Conservation (phyloP, 176 grass and related monocot genomes). For the Hyparrhenia diplandra region DNA sequence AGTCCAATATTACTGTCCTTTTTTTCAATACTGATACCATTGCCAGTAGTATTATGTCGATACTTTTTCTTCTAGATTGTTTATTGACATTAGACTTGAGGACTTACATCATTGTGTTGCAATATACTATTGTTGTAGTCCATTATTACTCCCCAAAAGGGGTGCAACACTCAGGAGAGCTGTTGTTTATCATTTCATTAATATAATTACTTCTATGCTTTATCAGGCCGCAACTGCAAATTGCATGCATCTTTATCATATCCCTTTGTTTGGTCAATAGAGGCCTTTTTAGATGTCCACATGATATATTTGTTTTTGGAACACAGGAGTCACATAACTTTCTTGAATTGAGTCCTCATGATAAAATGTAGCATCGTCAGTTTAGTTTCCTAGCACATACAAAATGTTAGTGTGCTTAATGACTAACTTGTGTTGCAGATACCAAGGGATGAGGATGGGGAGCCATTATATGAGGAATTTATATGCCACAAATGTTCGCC, state of each 20-base stretch:
- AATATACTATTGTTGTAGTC: neutral
- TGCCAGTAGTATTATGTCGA: neutral
- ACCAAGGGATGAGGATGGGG: conserved; percentile 89
- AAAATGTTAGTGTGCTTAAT: neutral
- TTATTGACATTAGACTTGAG: neutral
- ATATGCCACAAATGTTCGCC: conserved; percentile 84
- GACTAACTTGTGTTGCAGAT: conserved; percentile 41
- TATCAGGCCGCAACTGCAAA: neutral
- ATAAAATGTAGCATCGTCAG: neutral
- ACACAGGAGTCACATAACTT: neutral
- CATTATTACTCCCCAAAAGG: neutral
- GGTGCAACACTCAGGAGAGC: neutral
- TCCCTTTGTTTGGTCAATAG: neutral
- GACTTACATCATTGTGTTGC: neutral
- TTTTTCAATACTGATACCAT: neutral
- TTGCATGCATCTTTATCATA: neutral
- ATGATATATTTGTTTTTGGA: neutral
- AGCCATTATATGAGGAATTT: conserved; percentile 82
- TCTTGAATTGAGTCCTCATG: neutral
- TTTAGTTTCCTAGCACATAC: neutral
- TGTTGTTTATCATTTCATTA: neutral
- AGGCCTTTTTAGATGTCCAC: neutral
- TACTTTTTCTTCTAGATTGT: neutral
- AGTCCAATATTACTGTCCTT: neutral
- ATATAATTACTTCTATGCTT: neutral